These are phyloP conservation scores for Ogataea angusta DNA, from an alignment of 805 yeast genomes.

Conservation along the genomic window DNA sequence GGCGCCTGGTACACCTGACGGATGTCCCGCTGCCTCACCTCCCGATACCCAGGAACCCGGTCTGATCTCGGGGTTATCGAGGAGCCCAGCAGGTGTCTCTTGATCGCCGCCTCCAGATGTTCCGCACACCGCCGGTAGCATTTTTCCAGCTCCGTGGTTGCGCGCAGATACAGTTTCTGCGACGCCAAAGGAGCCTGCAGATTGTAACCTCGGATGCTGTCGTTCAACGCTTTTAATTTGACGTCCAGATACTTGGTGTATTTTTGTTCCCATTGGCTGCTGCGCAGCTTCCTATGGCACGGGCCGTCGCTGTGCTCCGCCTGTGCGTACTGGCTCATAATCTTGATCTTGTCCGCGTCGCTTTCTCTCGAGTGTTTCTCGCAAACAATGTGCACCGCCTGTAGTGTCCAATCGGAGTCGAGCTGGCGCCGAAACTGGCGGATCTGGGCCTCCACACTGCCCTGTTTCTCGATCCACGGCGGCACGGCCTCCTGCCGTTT, in stretches of 20 bases:
- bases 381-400: constrained; percentile 29
- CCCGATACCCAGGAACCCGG: constrained; percentile 12
- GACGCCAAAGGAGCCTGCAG: constrained; percentile 62
- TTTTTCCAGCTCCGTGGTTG: constrained; percentile 41
- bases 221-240: constrained; percentile 42
- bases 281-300: constrained; percentile 15
- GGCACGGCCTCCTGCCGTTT: constrained; percentile 76
- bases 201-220: constrained; percentile 53
- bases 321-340: constrained; percentile 16
- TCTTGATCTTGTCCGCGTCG: constrained; percentile 16
- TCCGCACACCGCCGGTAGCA: constrained; percentile 36
- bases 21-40: constrained; percentile 20
- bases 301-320: constrained; percentile 18
- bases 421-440: constrained; percentile 44
- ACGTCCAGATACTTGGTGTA: constrained; percentile 33
- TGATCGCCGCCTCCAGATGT: constrained; percentile 20
- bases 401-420: constrained; percentile 37
- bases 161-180: constrained; percentile 48
- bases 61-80: not conserved
- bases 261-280: constrained; percentile 37
- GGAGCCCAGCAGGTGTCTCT: constrained; percentile 20
- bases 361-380: constrained; percentile 26
- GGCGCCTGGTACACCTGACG: constrained; percentile 27
- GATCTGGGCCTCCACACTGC: constrained; percentile 49
- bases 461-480: constrained; percentile 86